These are phyloP conservation scores for Crithidia mellificae DNA, from an alignment of 208 protist species.

Conservation along the genomic window DNA sequence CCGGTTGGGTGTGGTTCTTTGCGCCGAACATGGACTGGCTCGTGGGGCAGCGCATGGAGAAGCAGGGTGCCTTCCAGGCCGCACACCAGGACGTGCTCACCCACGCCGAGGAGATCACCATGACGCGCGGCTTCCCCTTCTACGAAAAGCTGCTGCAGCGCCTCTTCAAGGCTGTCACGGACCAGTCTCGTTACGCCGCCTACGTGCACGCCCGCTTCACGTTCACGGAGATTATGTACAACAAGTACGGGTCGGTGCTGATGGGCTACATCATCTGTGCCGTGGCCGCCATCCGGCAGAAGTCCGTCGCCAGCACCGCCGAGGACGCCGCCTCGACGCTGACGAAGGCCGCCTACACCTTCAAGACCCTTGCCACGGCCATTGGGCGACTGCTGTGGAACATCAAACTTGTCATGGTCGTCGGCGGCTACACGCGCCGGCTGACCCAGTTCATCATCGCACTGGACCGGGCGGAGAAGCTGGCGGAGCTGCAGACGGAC, in stretches of 20 bases:
- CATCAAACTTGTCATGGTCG: constrained; percentile 41
- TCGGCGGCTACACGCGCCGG: constrained; percentile 61
- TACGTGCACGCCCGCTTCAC: constrained; percentile 57
- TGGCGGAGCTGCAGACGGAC: constrained; percentile 33
- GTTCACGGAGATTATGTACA: constrained; percentile 54
- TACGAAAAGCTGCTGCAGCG: constrained; percentile 41
- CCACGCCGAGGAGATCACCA: constrained; percentile 65
- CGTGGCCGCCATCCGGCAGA: constrained; percentile 29
- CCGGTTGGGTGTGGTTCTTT: constrained; percentile 22
- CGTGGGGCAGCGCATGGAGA: constrained; percentile 43
- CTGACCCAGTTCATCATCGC: constrained; percentile 50
- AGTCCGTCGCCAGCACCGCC: constrained; percentile 2
- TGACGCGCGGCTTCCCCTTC: constrained; percentile 47
- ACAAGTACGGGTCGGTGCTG: constrained; percentile 62
- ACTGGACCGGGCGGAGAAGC: constrained; percentile 37
- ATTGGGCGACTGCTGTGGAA: constrained; percentile 53
- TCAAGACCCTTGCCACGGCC: constrained; percentile 48
- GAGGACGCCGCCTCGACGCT: constrained; percentile 19
- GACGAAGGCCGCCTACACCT: constrained; percentile 37
- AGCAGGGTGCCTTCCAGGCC: constrained; percentile 47
- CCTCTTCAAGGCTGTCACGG: constrained; percentile 45
- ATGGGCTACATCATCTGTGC: constrained; percentile 49
- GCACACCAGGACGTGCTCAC: constrained; percentile 53
- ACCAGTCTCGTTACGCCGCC: constrained; percentile 50
- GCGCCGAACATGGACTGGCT: constrained; percentile 57